phyloP scores from a whole-genome alignment of 106 monocot species.

The Alisma plantagoaquatica region DNA sequence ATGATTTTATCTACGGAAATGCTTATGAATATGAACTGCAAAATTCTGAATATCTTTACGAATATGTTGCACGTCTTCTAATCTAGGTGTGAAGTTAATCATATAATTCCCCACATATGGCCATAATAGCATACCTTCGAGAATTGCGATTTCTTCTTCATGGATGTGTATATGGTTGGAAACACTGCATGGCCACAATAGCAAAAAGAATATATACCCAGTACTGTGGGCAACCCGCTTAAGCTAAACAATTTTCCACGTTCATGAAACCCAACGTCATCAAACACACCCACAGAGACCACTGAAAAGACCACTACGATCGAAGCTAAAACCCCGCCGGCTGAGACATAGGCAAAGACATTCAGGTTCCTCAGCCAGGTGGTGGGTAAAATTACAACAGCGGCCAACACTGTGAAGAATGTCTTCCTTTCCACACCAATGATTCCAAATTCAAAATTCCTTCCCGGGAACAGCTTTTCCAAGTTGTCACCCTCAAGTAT shows the following conservation, averaged over 20 bases:
- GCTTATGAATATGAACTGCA: too few species aligned
- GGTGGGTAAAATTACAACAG: conserved; percentile 16
- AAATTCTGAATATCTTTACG: too few species aligned
- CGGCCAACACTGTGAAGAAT: conserved; percentile 11
- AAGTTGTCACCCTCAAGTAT: conserved; percentile 31
- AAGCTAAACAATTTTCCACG: conserved; percentile 6
- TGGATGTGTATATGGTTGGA: conserved; percentile 21
- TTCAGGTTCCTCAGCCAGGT: conserved; percentile 21
- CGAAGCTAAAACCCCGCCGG: conserved; percentile 25
- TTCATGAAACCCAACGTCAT: conserved; percentile 18
- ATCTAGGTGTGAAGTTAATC: too few species aligned
- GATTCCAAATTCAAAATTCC: conserved; percentile 2
- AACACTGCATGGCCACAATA: conserved; percentile 33
- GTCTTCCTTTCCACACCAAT: conserved; percentile 14
- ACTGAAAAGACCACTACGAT: conserved; percentile 12
- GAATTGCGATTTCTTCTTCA: conserved; percentile 21
- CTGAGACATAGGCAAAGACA: conserved; percentile 21
- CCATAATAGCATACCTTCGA: conserved; percentile 17
- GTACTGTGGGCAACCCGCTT: conserved; percentile 11
- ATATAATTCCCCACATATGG: too few species aligned
- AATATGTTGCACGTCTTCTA: too few species aligned
- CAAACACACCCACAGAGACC: conserved; percentile 9
- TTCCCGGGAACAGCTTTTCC: conserved; percentile 23
- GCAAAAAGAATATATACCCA: conserved; percentile 24
- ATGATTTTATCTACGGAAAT: too few species aligned